These are phyloP conservation scores for Candolleomyces aberdarensis DNA, from an alignment of 768 basidiomycete genomes.

Conservation along the genomic window DNA sequence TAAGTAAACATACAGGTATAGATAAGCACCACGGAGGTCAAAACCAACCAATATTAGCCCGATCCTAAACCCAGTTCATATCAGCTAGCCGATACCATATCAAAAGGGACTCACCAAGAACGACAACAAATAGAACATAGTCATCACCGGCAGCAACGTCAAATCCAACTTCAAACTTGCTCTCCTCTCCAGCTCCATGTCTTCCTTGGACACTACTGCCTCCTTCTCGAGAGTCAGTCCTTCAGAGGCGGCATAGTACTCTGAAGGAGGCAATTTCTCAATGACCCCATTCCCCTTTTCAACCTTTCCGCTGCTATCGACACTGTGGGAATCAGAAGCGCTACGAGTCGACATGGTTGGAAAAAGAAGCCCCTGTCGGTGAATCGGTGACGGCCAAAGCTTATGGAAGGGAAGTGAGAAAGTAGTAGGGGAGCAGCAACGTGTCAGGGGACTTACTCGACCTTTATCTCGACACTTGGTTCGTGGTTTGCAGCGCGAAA, in stretches of 20 bases:
- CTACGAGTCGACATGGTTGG: not conserved
- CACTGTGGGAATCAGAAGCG: conserved; percentile 3
- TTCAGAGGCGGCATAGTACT: not conserved
- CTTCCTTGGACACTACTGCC: not conserved
- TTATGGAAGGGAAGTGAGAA: too few relatives aligned
- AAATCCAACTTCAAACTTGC: conserved; percentile 29
- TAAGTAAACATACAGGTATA: not conserved
- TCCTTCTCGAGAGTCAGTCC: not conserved
- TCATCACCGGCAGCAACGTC: conserved; percentile 31
- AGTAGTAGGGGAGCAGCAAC: too few relatives aligned
- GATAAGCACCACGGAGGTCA: not conserved
- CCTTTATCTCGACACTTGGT: too few relatives aligned
- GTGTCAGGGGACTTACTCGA: too few relatives aligned
- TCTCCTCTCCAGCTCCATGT: conserved; percentile 8
- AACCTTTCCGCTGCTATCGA: not conserved
- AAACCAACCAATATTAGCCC: conserved; percentile 31
- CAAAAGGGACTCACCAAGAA: conserved; percentile 26
- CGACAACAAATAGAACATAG: conserved; percentile 36
- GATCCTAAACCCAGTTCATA: conserved; percentile 23
- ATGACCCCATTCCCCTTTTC: not conserved
- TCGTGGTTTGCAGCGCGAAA: too few relatives aligned
- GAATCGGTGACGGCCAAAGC: too few relatives aligned
- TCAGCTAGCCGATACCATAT: not conserved
- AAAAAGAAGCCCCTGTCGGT: too few relatives aligned
- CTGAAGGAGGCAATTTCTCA: not conserved